A percentile compares a stretch with the other conserved stretches of the same genome.
These are phyloP conservation scores for Microsporum canis DNA, from an alignment of 2,329 filamentous ascomycete genomes.

Conservation along the genomic window DNA sequence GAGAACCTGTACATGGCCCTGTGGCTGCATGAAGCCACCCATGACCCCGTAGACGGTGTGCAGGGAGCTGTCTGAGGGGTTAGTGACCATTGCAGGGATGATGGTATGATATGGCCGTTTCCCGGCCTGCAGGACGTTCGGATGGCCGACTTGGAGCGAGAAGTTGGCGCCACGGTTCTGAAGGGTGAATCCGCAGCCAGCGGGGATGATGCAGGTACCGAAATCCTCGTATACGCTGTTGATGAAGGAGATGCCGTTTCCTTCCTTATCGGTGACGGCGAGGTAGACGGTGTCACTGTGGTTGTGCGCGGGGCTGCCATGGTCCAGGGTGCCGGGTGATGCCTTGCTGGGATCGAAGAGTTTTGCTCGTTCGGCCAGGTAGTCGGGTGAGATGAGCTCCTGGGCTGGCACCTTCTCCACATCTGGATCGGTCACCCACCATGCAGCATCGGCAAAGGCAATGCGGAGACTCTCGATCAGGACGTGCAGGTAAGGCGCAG, in stretches of 20 bases:
- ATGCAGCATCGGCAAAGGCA: constrained; percentile 77
- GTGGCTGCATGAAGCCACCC: constrained; percentile 98
- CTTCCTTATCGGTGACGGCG: constrained; percentile 63
- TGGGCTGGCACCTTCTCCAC: constrained; percentile 57
- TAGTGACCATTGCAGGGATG: constrained; percentile 83
- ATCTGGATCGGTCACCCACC: constrained; percentile 81
- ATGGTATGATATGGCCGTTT: constrained; percentile 97
- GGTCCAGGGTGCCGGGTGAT: constrained; percentile 41
- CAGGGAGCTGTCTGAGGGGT: constrained; percentile 57
- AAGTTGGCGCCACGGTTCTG: constrained; percentile 92
- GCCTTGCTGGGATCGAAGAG: constrained; percentile 49
- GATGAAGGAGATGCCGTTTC: constrained; percentile 92
- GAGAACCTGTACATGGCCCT: constrained; percentile 87
- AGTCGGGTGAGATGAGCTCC: constrained; percentile 58
- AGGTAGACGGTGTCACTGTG: constrained; percentile 95
- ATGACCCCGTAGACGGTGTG: constrained; percentile 90
- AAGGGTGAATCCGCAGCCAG: constrained; percentile 79
- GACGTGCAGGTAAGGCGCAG: constrained; percentile 67
- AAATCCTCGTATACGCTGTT: constrained; percentile 86
- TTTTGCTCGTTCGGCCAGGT: constrained; percentile 59
- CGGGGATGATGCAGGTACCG: constrained; percentile 74
- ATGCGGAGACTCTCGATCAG: constrained; percentile 81
- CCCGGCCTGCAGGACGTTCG: constrained; percentile 65
- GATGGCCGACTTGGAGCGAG: constrained; percentile 55
- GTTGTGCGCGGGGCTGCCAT: constrained; percentile 74